phyloP scores from a whole-genome alignment of 2,329 filamentous ascomycete species.

The Plenodomus tracheiphilus region DNA sequence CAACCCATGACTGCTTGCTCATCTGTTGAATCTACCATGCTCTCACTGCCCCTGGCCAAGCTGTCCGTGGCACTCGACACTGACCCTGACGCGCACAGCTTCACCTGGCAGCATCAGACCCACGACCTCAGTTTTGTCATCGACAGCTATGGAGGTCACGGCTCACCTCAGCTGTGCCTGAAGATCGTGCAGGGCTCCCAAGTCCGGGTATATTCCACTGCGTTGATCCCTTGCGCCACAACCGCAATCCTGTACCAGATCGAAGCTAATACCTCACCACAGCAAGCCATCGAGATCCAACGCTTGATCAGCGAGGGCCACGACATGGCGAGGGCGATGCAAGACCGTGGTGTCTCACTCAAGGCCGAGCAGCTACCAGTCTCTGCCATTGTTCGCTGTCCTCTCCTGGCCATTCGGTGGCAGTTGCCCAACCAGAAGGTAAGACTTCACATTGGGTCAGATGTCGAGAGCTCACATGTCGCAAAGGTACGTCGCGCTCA shows the following conservation, averaged over 20 bases:
- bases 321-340: constrained; percentile 20
- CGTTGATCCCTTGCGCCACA: constrained; percentile 1
- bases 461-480: constrained; percentile 5
- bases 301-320: constrained; percentile 23
- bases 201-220: constrained; percentile 45
- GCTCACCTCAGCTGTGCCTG: constrained; percentile 38
- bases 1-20: constrained; percentile 4
- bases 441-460: neutral
- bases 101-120: constrained; percentile 43
- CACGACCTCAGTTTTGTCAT: constrained; percentile 37
- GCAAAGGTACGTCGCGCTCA: constrained; percentile 50
- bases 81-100: constrained; percentile 27
- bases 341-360: constrained; percentile 31
- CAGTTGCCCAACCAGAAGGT: constrained; percentile 43
- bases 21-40: constrained; percentile 27
- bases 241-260: neutral
- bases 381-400: constrained; percentile 47
- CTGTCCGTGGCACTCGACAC: constrained; percentile 40
- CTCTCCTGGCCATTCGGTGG: constrained; percentile 48
- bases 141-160: constrained; percentile 34
- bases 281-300: constrained; percentile 32
- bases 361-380: constrained; percentile 49
- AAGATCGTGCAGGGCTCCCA: constrained; percentile 48
- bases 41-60: constrained; percentile 37
- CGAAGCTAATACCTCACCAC: neutral